Evolutionary conservation across 163 green algal species (phyloP), one percentile per base, ranked within the genome.

Genomic region (Trebouxia gelatinosa): DNA sequence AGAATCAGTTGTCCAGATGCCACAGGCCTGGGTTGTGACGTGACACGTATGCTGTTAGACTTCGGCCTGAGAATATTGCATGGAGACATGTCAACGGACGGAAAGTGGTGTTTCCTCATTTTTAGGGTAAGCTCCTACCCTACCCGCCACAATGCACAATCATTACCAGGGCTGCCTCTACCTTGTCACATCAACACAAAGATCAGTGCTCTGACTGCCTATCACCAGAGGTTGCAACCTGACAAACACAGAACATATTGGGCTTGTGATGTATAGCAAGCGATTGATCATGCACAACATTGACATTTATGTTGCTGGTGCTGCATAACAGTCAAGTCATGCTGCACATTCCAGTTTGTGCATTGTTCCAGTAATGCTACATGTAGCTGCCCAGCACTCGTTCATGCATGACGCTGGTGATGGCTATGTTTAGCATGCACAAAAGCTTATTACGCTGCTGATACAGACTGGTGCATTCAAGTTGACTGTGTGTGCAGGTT

Each of bases 41-140:
- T 94, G 32, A 74, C 84, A 19, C 78, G 90, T 38, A 84, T 89
- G 65, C 59, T 93, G 39, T 80, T 94, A 19, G 87, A 92, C 75
- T 93, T 91, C 86, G 87, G 86, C 6, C 74, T 94, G 13, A 80
- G 81, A 6, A 86, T 92, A 39, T 32, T 89, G 6, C 65, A 81
- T 46, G 89, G 85, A 35, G 90, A 94, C 74, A 86, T 93, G 34
- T 83, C 74, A 4, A 92, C 86, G 3, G 90, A 94, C 57, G 90
- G 89, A 26, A 80, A 84, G 35, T 94, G 90, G 90, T 89, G 83
- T 68, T 93, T 92, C 74, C 77, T 94, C 17, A 86, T 94, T 35
- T 84, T 94, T 58, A 82, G 78, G 35, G 88, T 91, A 43, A 37
- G 43, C 11, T 39, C 21, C 43, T 23, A 13, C 11, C 13, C 11